Percentiles rank a stretch among this genome's conserved stretches.
phyloP scores from a whole-genome alignment of 192 early-diverging fungal species.

The Chytriomyces hyalinus region DNA sequence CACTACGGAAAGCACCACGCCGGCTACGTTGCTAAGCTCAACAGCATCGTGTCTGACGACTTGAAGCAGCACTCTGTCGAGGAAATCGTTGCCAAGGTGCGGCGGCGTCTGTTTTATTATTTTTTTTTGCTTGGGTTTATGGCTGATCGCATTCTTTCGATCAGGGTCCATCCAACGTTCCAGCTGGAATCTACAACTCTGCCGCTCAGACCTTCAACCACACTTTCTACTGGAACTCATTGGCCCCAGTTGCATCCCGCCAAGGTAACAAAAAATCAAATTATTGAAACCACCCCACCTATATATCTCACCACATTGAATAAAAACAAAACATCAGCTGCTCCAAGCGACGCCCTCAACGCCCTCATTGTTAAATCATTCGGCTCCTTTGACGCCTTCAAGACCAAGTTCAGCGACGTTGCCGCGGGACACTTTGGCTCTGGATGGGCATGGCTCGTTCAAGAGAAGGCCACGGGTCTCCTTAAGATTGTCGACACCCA shows the following conservation, averaged over 20 bases:
- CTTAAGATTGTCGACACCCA: conserved; percentile 50
- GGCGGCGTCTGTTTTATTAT: neutral
- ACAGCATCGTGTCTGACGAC: conserved; percentile 22
- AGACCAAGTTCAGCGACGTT: conserved; percentile 45
- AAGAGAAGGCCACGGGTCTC: conserved; percentile 40
- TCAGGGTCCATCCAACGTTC: conserved; percentile 34
- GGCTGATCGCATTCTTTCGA: neutral
- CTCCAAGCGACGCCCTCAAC: conserved; percentile 26
- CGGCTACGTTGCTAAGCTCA: conserved; percentile 32
- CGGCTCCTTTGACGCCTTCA: conserved; percentile 49
- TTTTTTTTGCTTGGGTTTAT: no score
- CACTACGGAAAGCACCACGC: conserved; percentile 27
- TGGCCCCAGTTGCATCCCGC: conserved; percentile 26
- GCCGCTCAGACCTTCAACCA: conserved; percentile 45
- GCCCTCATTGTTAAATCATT: conserved; percentile 39
- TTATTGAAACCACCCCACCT: neutral
- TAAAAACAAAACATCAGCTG: conserved; percentile 2
- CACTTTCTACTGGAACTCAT: conserved; percentile 35
- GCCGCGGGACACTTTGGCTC: conserved; percentile 52
- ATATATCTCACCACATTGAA: neutral
- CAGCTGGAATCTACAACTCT: conserved; percentile 58
- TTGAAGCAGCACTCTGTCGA: conserved; percentile 12
- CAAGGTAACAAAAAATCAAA: neutral
- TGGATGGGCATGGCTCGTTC: conserved; percentile 53
- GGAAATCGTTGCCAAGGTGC: conserved; percentile 31